Conservation (phyloP, 2,329 filamentous ascomycete genomes). For the Bimuria novae-zelandiae region DNA sequence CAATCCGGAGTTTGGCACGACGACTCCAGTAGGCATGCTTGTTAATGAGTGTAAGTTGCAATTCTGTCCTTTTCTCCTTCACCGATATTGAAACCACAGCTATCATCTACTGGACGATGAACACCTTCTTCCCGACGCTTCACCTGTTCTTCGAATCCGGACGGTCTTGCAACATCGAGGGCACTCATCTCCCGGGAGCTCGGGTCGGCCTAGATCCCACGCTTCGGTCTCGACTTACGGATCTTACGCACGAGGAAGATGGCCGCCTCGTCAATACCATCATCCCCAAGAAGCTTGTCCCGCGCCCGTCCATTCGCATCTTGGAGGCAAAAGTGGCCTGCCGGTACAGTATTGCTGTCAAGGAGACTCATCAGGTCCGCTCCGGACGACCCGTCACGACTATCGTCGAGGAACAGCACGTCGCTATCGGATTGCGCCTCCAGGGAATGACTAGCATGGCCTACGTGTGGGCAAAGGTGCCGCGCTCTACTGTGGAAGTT, state of each 20-base stretch:
- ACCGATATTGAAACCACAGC: slow-evolving; percentile 8
- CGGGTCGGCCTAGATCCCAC: slow-evolving; percentile 28
- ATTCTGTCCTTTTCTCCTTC: neutral
- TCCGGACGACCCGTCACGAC: neutral
- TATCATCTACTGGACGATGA: slow-evolving; percentile 33
- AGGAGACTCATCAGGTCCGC: neutral
- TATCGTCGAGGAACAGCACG: slow-evolving; percentile 25
- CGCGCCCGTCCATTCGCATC: slow-evolving; percentile 21
- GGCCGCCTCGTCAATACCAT: slow-evolving; percentile 22
- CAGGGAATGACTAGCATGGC: slow-evolving; percentile 32
- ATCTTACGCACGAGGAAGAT: slow-evolving; percentile 33
- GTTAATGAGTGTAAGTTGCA: slow-evolving; percentile 26
- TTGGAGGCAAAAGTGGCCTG: slow-evolving; percentile 23
- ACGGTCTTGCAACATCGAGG: slow-evolving; percentile 31
- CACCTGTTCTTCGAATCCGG: slow-evolving; percentile 40
- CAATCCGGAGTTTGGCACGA: slow-evolving; percentile 19
- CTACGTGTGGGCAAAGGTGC: slow-evolving; percentile 26
- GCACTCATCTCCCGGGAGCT: slow-evolving; percentile 17
- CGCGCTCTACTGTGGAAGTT: neutral
- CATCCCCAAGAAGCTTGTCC: slow-evolving; percentile 20
- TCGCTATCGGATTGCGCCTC: slow-evolving; percentile 30
- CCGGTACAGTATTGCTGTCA: slow-evolving; percentile 28
- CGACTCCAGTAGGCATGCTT: slow-evolving; percentile 14
- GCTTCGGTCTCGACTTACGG: slow-evolving; percentile 35
- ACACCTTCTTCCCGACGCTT: slow-evolving; percentile 35